Evolutionary conservation across 768 basidiomycete species (phyloP), one percentile per base, ranked within the genome.

Genomic region (Sarcomyxa edulis): DNA sequence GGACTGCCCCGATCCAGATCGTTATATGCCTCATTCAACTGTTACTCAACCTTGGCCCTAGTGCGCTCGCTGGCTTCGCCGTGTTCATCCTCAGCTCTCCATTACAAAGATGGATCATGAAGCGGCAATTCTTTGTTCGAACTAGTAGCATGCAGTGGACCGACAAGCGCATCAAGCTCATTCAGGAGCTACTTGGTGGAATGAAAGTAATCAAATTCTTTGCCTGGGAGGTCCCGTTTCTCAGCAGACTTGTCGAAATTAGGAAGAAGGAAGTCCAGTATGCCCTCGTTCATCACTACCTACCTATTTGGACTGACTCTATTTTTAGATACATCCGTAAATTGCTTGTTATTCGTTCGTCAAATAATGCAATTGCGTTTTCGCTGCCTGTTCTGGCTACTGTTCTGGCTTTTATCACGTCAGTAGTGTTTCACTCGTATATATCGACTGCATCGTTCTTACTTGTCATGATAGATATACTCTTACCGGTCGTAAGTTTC

Each of bases 121-220:
- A 78, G 53, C 63, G 61, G 5, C 67, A 94, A 22, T 88, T 91
- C 55, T 57, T 59, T 5, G 54, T 84, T 37, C 74, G 94, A 9
- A 64, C 68, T 42, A 84, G 81, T 54, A 76, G 79, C 37, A 93
- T 94, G 88, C 56, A 60, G 1, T 95, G 85, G 85, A 96, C 85
- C 5, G 94, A 98, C 53, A 87, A 85, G 54, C 78, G 94, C 7
- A 85, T 86, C 11, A 92, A 90, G 52, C 62, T 93, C 3, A 71
- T 96, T 8, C 92, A 94, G 55, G 94, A 98, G 54, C 69, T 98
- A 2, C 62, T 96, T 0, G 80, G 82, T 11, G 87, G 88, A 1
- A 93, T 96, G 78, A 84, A 88, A 47, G 76, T 95, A 44, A 86
- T 96, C 71, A 96, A 96, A 58, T 82, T 84, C 56, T 94, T 94